phyloP scores from a whole-genome alignment of 495 filamentous ascomycete species.

The Podospora didyma region DNA sequence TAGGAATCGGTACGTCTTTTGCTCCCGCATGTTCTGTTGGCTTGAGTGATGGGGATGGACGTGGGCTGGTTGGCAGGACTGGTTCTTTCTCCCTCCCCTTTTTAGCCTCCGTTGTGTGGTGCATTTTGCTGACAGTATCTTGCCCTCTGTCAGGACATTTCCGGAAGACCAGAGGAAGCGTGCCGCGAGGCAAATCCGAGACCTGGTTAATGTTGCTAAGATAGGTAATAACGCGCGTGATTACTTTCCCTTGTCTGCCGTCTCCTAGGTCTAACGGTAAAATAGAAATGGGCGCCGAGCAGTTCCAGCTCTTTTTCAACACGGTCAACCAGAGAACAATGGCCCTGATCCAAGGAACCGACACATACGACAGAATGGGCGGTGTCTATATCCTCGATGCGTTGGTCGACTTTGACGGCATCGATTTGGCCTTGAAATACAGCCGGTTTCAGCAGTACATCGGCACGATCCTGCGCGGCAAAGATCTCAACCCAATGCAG shows the following conservation, averaged over 20 bases:
- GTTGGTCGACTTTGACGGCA: conserved; percentile 92
- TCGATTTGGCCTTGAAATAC: conserved; percentile 90
- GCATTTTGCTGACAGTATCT: no score
- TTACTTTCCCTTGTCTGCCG: not conserved
- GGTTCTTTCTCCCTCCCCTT: no score
- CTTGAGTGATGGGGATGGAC: no score
- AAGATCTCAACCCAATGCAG: conserved; percentile 81
- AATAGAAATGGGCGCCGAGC: conserved; percentile 70
- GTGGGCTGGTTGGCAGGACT: no score
- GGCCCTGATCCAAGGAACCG: conserved; percentile 72
- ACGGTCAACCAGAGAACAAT: conserved; percentile 72
- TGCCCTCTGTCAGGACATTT: conserved; percentile 9
- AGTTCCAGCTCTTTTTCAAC: conserved; percentile 76
- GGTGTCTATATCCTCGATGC: conserved; percentile 88
- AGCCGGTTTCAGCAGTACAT: conserved; percentile 88
- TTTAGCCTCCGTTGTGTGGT: no score
- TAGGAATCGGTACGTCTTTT: conserved; percentile 23
- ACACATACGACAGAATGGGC: conserved; percentile 82
- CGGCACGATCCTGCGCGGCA: conserved; percentile 80
- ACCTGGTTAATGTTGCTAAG: conserved; percentile 35
- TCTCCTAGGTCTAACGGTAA: not conserved
- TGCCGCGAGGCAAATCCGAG: conserved; percentile 37
- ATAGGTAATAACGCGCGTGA: conserved; percentile 26
- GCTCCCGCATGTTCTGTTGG: not conserved
- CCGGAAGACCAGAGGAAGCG: conserved; percentile 38